phyloP scores from a whole-genome alignment of 495 filamentous ascomycete species.

The Neurospora sp. region DNA sequence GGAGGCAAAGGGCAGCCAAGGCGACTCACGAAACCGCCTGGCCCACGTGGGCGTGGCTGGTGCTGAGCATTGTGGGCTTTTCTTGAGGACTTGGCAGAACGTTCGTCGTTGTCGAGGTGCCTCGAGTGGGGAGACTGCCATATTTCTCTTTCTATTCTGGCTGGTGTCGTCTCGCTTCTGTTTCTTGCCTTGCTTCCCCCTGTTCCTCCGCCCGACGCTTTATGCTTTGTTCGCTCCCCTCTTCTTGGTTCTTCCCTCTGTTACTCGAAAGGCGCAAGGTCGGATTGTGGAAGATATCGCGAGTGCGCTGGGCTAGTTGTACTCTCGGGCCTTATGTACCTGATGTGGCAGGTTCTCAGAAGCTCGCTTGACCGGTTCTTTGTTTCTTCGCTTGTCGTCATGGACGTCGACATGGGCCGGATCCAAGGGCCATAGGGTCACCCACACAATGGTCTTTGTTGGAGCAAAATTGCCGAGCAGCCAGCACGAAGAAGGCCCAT shows the following conservation, averaged over 20 bases:
- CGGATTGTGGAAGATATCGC: neutral
- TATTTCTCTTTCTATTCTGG: no score
- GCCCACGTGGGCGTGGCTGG: neutral
- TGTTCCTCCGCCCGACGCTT: no score
- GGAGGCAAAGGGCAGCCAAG: no score
- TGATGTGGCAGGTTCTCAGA: neutral
- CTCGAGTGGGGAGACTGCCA: neutral
- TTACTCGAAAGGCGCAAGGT: no score
- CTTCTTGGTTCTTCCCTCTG: no score
- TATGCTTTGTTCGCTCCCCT: no score
- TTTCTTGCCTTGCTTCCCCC: no score
- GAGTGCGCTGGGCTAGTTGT: neutral
- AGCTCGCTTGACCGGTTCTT: neutral
- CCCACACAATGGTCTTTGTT: neutral
- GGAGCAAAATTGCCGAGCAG: neutral
- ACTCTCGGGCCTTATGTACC: no score
- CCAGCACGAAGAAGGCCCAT: neutral
- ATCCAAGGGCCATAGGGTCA: neutral
- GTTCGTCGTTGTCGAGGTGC: neutral
- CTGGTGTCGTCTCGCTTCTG: no score
- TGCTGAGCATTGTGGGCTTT: neutral
- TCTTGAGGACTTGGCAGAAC: neutral
- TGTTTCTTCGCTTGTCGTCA: neutral
- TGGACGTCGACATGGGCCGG: neutral
- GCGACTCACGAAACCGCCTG: no score